Percentiles rank a stretch among this genome's conserved stretches.
Evolutionary conservation across 1,284 basidiomycete species (phyloP).

Genomic region (Ustilago shanxiensis): DNA sequence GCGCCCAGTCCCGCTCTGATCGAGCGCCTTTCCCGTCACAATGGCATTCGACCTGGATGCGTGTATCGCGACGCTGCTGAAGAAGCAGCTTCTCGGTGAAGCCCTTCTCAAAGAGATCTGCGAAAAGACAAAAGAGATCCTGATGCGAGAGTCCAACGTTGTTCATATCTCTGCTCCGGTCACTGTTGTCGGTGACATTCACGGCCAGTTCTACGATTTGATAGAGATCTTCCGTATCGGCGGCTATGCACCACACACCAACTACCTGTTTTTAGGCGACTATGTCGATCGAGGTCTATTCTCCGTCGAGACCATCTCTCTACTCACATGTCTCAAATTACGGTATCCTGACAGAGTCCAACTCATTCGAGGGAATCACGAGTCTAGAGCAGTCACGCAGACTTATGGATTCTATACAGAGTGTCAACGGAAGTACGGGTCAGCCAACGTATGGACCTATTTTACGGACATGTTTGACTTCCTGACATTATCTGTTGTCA

Average conservation of each 20-base stretch:
- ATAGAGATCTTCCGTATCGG: constrained; percentile 99
- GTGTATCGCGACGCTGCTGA: constrained; percentile 67
- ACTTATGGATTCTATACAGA: constrained; percentile 99
- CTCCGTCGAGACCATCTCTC: constrained; percentile 97
- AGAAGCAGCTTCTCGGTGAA: constrained; percentile 69
- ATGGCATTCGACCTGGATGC: constrained; percentile 69
- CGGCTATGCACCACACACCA: constrained; percentile 93
- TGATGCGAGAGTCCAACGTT: constrained; percentile 99
- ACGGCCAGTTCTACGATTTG: constrained; percentile 98
- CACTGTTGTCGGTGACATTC: constrained; percentile 98
- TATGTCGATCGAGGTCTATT: constrained; percentile 98
- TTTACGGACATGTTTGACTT: constrained; percentile 99
- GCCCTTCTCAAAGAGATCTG: constrained; percentile 68
- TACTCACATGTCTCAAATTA: constrained; percentile 95
- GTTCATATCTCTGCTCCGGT: constrained; percentile 98
- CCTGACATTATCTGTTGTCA: constrained; percentile 94
- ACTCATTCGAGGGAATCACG: constrained; percentile 97
- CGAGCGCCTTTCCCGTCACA: constrained; percentile 13
- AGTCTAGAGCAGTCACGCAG: constrained; percentile 96
- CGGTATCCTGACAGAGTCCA: constrained; percentile 97
- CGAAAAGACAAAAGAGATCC: constrained; percentile 74
- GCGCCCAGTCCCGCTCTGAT: background rate
- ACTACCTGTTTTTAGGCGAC: constrained; percentile 88
- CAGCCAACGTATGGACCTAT: constrained; percentile 93
- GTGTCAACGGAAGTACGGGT: constrained; percentile 95